Evolutionary conservation across 2,329 filamentous ascomycete genomes (phyloP).

Genomic region (Cordyceps javanica): DNA sequence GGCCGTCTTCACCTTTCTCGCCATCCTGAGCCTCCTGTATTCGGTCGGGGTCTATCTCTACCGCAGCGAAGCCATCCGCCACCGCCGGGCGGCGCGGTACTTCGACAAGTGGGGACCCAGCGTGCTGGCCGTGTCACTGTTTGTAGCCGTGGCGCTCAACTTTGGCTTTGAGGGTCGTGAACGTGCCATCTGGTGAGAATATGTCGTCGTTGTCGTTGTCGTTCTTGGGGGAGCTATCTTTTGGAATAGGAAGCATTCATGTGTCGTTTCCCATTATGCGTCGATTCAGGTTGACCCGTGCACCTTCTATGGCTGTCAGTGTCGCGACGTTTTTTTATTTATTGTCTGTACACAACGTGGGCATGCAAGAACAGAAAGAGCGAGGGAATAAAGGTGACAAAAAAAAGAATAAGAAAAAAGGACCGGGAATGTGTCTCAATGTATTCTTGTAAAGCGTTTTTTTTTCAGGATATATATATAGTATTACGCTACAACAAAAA

Average conservation of each 20-base stretch:
- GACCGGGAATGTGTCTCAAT: neutral
- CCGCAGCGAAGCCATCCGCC: conserved; percentile 78
- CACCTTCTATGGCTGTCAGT: neutral
- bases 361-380: neutral
- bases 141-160: conserved; percentile 70
- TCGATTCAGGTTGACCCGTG: too few relatives aligned
- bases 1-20: conserved; percentile 75
- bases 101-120: conserved; percentile 87
- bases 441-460: neutral
- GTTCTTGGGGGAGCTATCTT: neutral
- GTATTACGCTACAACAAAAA: neutral
- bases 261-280: too few relatives aligned
- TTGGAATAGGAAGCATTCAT: too few relatives aligned
- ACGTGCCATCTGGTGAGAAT: conserved; percentile 44
- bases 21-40: conserved; percentile 73
- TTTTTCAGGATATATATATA: neutral
- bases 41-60: conserved; percentile 80
- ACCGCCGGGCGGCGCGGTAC: conserved; percentile 78
- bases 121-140: conserved; percentile 64
- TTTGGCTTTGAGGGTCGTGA: conserved; percentile 72
- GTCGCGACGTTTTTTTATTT: neutral
- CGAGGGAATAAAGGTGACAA: neutral
- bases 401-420: neutral
- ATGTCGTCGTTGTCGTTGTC: neutral
- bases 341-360: neutral